These are phyloP conservation scores for Heterobasidion parviporum DNA, from an alignment of 1,284 basidiomycete genomes.

Conservation along the genomic window DNA sequence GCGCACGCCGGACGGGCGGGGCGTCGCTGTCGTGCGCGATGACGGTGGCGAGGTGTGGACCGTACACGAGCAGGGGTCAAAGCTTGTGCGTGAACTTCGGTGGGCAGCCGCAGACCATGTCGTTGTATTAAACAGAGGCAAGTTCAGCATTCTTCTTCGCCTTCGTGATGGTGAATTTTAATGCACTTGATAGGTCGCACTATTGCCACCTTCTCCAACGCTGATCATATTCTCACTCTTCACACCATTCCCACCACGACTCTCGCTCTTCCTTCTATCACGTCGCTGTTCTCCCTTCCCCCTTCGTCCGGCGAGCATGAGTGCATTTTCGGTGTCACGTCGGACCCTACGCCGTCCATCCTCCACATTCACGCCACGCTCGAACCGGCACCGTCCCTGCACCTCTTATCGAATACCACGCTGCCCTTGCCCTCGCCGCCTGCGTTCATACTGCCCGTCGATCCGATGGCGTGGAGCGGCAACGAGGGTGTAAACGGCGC, in stretches of 20 bases:
- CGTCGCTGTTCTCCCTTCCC: slow-evolving; percentile 56
- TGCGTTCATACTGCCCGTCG: slow-evolving; percentile 67
- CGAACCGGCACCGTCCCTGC: slow-evolving; percentile 21
- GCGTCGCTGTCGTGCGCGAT: slow-evolving; percentile 55
- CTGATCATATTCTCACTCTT: slow-evolving; percentile 35
- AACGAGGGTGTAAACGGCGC: slow-evolving; percentile 21
- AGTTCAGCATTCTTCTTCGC: slow-evolving; percentile 15
- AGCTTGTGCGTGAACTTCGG: slow-evolving; percentile 31
- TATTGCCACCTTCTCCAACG: slow-evolving; percentile 41
- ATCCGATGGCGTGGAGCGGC: slow-evolving; percentile 83
- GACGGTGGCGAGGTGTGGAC: slow-evolving; percentile 59
- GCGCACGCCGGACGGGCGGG: slow-evolving; percentile 68
- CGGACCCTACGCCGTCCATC: slow-evolving; percentile 34
- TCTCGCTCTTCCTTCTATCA: slow-evolving; percentile 42
- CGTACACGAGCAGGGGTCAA: slow-evolving; percentile 33
- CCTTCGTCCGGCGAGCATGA: slow-evolving; percentile 31
- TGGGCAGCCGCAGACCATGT: slow-evolving; percentile 55
- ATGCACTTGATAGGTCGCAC: slow-evolving; percentile 17
- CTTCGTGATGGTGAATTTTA: not conserved
- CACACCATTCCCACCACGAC: slow-evolving; percentile 37
- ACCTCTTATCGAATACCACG: slow-evolving; percentile 32
- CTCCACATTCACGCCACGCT: slow-evolving; percentile 35
- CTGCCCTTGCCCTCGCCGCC: slow-evolving; percentile 44
- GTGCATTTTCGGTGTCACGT: slow-evolving; percentile 55
- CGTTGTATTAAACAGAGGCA: slow-evolving; percentile 59